Percentiles rank a stretch among this genome's conserved stretches.
Conservation (phyloP, 306 rosid genomes). For the Urtica urens region DNA sequence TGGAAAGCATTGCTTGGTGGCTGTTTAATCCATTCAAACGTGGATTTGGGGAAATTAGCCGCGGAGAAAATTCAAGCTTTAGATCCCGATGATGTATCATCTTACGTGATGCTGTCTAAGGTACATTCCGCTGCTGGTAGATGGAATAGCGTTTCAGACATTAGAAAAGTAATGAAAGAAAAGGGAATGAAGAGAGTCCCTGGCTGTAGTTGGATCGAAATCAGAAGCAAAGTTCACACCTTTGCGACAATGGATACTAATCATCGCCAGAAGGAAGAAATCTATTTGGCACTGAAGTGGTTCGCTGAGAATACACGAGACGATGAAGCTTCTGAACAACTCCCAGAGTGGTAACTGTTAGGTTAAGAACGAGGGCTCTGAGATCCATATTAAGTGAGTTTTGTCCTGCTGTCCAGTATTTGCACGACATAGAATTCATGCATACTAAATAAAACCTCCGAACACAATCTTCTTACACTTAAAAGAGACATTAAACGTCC, state of each 20-base stretch:
- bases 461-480: too few species aligned
- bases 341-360: neutral
- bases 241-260: slow-evolving; percentile 48
- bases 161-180: slow-evolving; percentile 69
- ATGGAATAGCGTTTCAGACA: slow-evolving; percentile 48
- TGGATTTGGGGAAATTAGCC: slow-evolving; percentile 60
- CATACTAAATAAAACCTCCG: too few species aligned
- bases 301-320: slow-evolving; percentile 35
- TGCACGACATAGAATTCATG: too few species aligned
- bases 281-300: slow-evolving; percentile 25
- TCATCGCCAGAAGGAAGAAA: slow-evolving; percentile 43
- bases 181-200: slow-evolving; percentile 75
- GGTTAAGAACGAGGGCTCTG: too few species aligned
- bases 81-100: slow-evolving; percentile 77
- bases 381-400: slow-evolving; percentile 1
- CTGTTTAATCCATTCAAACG: slow-evolving; percentile 71
- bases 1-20: slow-evolving; percentile 96
- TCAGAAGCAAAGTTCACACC: slow-evolving; percentile 42
- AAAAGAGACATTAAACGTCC: too few species aligned
- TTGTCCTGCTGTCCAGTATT: neutral
- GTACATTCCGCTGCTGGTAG: slow-evolving; percentile 80
- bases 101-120: slow-evolving; percentile 82
- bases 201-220: slow-evolving; percentile 91
- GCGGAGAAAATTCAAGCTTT: slow-evolving; percentile 47
- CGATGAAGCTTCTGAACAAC: slow-evolving; percentile 13